Conservation (phyloP, 768 basidiomycete species). For the Gloeopeniophorella convolvens region DNA sequence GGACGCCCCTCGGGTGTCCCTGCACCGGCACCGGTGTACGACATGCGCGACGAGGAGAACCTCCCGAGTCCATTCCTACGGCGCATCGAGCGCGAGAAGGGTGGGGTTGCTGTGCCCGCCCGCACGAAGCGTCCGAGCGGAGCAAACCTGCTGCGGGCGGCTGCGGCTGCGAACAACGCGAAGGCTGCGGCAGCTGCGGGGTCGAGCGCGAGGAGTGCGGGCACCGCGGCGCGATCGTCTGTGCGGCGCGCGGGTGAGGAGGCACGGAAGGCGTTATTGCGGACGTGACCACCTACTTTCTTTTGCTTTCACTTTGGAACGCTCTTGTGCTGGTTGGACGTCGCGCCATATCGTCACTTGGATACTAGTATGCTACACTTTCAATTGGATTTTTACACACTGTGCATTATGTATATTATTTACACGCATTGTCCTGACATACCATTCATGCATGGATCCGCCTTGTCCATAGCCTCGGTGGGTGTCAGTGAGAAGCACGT, state of each 20-base stretch:
- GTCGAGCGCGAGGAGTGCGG: neutral
- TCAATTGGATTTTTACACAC: too few relatives aligned
- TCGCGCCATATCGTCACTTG: too few relatives aligned
- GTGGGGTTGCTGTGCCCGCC: conserved; percentile 12
- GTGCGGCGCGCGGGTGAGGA: conserved; percentile 47
- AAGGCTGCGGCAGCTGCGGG: conserved; percentile 23
- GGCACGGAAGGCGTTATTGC: conserved; percentile 39
- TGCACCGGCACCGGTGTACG: conserved; percentile 34
- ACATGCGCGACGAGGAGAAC: conserved; percentile 74
- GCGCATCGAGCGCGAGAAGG: conserved; percentile 38
- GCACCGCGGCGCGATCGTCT: conserved; percentile 22
- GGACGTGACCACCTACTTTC: conserved; percentile 24
- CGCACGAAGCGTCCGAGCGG: conserved; percentile 40
- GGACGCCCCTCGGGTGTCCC: neutral
- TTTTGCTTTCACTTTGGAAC: neutral
- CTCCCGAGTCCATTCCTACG: conserved; percentile 81
- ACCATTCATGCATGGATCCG: too few relatives aligned
- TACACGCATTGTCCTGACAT: too few relatives aligned
- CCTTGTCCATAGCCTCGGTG: too few relatives aligned
- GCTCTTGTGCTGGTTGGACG: too few relatives aligned
- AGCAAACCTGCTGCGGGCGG: conserved; percentile 49
- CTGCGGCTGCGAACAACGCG: conserved; percentile 51
- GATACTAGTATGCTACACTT: too few relatives aligned
- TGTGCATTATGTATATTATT: too few relatives aligned
- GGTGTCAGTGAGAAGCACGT: too few relatives aligned